Conservation (phyloP, 495 filamentous ascomycete species). For the Penicillium arizonense region DNA sequence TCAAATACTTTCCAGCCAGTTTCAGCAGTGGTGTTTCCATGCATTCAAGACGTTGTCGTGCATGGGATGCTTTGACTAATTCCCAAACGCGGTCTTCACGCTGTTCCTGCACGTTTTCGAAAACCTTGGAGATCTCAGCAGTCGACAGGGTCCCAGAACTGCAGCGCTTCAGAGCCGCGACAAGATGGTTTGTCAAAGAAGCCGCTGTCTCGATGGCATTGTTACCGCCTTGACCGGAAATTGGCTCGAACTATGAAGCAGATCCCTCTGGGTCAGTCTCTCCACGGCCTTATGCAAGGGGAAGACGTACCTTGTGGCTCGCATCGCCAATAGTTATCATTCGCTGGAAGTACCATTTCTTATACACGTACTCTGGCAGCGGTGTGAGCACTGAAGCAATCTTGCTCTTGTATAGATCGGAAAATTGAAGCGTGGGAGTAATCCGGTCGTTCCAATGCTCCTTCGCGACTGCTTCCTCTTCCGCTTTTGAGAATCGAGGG, state of each 20-base stretch:
- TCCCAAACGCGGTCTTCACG: slow-evolving; percentile 9
- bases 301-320: slow-evolving; percentile 21
- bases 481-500: slow-evolving; percentile 38
- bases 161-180: not conserved
- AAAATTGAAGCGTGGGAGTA: slow-evolving; percentile 23
- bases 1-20: slow-evolving; percentile 4
- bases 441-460: slow-evolving; percentile 26
- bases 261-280: not conserved
- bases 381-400: slow-evolving; percentile 12
- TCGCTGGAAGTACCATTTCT: slow-evolving; percentile 22
- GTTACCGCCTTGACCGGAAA: slow-evolving; percentile 34
- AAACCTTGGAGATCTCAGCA: slow-evolving; percentile 7
- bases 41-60: slow-evolving; percentile 16
- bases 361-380: slow-evolving; percentile 23
- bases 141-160: not conserved
- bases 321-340: slow-evolving; percentile 27
- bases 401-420: slow-evolving; percentile 13
- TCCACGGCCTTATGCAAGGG: not conserved
- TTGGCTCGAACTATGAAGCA: slow-evolving; percentile 15
- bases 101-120: slow-evolving; percentile 13
- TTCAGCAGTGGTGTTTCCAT: slow-evolving; percentile 15
- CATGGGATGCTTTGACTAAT: slow-evolving; percentile 14
- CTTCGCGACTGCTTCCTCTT: slow-evolving; percentile 16
- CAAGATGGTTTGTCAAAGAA: slow-evolving; percentile 29
- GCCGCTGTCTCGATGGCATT: slow-evolving; percentile 41